phyloP scores from a whole-genome alignment of 768 basidiomycete genomes.

The Russula sp. region DNA sequence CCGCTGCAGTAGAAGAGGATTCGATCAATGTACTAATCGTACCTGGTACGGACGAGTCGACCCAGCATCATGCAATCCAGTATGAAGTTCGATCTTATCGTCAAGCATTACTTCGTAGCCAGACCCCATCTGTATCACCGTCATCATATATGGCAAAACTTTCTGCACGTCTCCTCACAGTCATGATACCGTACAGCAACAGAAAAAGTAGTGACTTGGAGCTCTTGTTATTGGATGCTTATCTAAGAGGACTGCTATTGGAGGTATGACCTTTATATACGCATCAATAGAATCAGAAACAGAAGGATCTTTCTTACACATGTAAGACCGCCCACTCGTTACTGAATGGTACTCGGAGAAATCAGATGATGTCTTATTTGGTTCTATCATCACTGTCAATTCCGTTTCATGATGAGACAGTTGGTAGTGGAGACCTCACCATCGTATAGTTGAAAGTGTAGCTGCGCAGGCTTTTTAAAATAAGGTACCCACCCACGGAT shows the following conservation, averaged over 20 bases:
- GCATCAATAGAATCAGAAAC: too few relatives aligned
- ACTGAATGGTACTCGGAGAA: too few relatives aligned
- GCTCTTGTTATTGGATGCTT: constrained; percentile 42
- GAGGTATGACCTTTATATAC: too few relatives aligned
- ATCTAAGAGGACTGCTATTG: constrained; percentile 29
- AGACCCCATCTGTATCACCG: constrained; percentile 51
- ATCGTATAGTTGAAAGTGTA: constrained; percentile 32
- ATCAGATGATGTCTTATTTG: constrained; percentile 16
- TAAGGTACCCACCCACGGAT: constrained; percentile 34
- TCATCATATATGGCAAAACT: neutral
- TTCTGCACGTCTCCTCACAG: constrained; percentile 55
- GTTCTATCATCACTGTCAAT: constrained; percentile 36
- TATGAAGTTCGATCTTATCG: constrained; percentile 53
- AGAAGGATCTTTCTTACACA: too few relatives aligned
- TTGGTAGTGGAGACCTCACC: constrained; percentile 27
- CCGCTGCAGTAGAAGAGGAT: too few relatives aligned
- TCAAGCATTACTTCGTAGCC: constrained; percentile 61
- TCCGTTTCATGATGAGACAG: constrained; percentile 3
- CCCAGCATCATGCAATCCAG: constrained; percentile 59
- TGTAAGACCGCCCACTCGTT: too few relatives aligned
- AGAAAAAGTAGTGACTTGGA: constrained; percentile 45
- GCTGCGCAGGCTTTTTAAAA: constrained; percentile 21
- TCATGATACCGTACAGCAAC: constrained; percentile 47
- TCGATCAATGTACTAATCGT: too few relatives aligned
- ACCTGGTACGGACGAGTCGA: neutral